Conservation (phyloP, 108 stramenopile species). For the Pseudonitzschia pungens region DNA sequence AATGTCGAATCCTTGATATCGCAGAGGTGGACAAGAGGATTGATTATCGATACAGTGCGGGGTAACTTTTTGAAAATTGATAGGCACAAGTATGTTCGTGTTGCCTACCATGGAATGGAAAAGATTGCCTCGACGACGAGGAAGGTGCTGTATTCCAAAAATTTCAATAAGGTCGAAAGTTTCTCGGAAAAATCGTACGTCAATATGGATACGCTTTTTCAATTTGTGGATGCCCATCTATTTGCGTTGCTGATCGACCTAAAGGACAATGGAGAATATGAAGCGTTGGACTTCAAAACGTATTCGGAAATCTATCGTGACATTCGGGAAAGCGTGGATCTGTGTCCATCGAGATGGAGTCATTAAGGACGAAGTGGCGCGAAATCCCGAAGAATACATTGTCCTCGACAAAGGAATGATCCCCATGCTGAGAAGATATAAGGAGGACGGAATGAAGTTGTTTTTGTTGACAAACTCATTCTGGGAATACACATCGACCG, state of each 20-base stretch:
- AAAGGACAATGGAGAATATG: slow-evolving; percentile 78
- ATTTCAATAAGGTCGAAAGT: slow-evolving; percentile 82
- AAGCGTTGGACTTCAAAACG: slow-evolving; percentile 82
- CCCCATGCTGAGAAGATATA: slow-evolving; percentile 82
- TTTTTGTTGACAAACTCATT: slow-evolving; percentile 94
- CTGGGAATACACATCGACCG: slow-evolving; percentile 95
- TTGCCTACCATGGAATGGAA: slow-evolving; percentile 89
- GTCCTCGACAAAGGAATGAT: slow-evolving; percentile 84
- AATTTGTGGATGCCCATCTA: slow-evolving; percentile 83
- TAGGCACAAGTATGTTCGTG: slow-evolving; percentile 93
- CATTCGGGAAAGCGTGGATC: slow-evolving; percentile 88
- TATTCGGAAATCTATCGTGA: slow-evolving; percentile 89
- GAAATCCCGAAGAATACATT: slow-evolving; percentile 82
- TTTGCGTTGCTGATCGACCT: slow-evolving; percentile 85
- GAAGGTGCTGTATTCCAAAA: slow-evolving; percentile 71
- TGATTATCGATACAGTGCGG: slow-evolving; percentile 92
- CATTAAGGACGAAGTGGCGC: slow-evolving; percentile 92
- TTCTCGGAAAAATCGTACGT: slow-evolving; percentile 89
- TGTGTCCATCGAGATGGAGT: slow-evolving; percentile 97
- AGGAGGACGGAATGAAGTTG: slow-evolving; percentile 79
- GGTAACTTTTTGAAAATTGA: slow-evolving; percentile 97
- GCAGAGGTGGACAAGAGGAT: slow-evolving; percentile 76
- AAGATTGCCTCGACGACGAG: slow-evolving; percentile 68
- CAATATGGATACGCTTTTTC: slow-evolving; percentile 94
- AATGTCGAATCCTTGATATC: neutral